A percentile compares a stretch with the other conserved stretches of the same genome.
phyloP scores from a whole-genome alignment of 495 filamentous ascomycete genomes.

The Hypoxylon trugodes region DNA sequence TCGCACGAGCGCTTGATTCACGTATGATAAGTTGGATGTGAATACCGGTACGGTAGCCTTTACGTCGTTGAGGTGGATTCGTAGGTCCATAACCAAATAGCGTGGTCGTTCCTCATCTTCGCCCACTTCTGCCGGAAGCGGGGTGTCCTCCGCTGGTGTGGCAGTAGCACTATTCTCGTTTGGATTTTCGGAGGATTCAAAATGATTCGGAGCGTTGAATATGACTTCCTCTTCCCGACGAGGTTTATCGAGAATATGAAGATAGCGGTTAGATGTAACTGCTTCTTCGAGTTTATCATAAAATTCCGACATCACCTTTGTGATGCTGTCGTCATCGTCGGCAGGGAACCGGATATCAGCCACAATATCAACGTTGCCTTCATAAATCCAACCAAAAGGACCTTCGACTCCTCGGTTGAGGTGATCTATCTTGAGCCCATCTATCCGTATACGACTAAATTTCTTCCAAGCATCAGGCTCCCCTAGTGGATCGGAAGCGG shows the following conservation, averaged over 20 bases:
- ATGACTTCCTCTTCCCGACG: constrained; percentile 41
- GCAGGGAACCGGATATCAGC: constrained; percentile 92
- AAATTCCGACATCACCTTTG: constrained; percentile 91
- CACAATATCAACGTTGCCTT: constrained; percentile 95
- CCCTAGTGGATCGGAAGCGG: constrained; percentile 58
- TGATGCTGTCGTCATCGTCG: constrained; percentile 84
- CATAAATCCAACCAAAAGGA: constrained; percentile 96
- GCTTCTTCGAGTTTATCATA: constrained; percentile 94
- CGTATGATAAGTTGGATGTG: constrained; percentile 86
- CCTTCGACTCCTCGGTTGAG: constrained; percentile 93
- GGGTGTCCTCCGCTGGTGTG: neutral
- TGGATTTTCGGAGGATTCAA: constrained; percentile 14
- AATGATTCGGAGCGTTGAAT: constrained; percentile 33
- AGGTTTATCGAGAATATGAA: constrained; percentile 55
- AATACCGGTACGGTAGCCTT: constrained; percentile 92
- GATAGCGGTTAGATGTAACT: constrained; percentile 75
- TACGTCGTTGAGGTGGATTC: constrained; percentile 90
- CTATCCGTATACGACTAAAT: constrained; percentile 87
- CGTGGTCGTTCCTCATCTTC: constrained; percentile 62
- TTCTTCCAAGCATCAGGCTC: constrained; percentile 83
- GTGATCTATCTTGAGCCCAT: constrained; percentile 94
- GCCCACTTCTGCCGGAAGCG: constrained; percentile 2
- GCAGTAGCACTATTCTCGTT: constrained; percentile 13
- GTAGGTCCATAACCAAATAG: constrained; percentile 88
- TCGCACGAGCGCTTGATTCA: constrained; percentile 92